Percentiles rank a stretch among this genome's conserved stretches.
These are phyloP conservation scores for Grosmannia serpens DNA, from an alignment of 2,329 filamentous ascomycete species.

Conservation along the genomic window DNA sequence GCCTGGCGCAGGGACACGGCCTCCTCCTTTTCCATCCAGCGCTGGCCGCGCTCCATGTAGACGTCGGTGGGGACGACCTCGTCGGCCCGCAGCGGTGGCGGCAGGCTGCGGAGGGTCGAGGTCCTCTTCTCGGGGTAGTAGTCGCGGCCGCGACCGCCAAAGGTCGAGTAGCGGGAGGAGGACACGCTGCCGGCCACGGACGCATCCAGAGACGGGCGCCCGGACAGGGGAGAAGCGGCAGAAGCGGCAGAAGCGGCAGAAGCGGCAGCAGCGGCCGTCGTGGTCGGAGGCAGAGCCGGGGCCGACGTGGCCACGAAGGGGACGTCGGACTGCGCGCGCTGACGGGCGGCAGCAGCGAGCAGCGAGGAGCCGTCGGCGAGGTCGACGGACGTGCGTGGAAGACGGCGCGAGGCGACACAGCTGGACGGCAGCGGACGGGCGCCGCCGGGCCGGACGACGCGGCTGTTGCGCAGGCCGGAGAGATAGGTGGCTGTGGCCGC, in stretches of 20 bases:
- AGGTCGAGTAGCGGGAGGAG: constrained; percentile 40
- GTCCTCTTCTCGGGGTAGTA: constrained; percentile 33
- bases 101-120: constrained; percentile 9
- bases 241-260: neutral
- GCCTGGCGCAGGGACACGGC: constrained; percentile 57
- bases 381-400: neutral
- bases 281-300: neutral
- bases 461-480: constrained; percentile 56
- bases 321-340: neutral
- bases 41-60: constrained; percentile 62
- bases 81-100: constrained; percentile 38
- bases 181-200: constrained; percentile 35
- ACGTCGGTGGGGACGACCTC: constrained; percentile 53
- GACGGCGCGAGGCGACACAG: constrained; percentile 11
- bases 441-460: constrained; percentile 56
- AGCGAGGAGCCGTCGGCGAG: neutral
- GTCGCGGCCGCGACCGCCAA: constrained; percentile 33
- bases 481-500: constrained; percentile 51
- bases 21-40: constrained; percentile 76
- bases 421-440: constrained; percentile 49
- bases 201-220: constrained; percentile 16
- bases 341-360: too few species aligned
- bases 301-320: neutral
- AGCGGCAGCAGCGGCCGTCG: neutral
- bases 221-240: neutral